These are phyloP conservation scores for Acacia concinna DNA, from an alignment of 331 rosid species.

Conservation along the genomic window DNA sequence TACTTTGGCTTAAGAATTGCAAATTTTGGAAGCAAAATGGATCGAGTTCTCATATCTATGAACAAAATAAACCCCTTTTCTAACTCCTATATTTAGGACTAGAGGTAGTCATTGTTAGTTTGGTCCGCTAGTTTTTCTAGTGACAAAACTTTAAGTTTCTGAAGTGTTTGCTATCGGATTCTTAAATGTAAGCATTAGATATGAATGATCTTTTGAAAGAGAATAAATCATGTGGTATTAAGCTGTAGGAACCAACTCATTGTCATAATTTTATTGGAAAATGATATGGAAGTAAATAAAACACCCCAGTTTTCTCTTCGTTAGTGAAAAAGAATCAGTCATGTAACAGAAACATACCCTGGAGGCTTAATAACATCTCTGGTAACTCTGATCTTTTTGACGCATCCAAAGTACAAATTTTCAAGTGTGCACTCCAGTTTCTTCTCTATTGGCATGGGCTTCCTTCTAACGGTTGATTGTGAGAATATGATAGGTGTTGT, in stretches of 20 bases:
- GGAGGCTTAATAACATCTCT: constrained; percentile 67
- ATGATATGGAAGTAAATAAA: background rate
- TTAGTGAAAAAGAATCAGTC: background rate
- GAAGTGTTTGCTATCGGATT: background rate
- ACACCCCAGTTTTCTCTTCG: background rate
- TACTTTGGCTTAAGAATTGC: too few species aligned
- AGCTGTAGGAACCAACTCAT: background rate
- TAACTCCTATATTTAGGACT: too few species aligned
- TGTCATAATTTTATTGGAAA: background rate
- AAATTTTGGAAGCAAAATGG: too few species aligned
- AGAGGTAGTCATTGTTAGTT: background rate
- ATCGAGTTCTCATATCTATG: too few species aligned
- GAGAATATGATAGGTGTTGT: constrained; percentile 83
- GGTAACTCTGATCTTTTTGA: constrained; percentile 66
- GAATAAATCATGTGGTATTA: background rate
- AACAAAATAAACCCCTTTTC: too few species aligned
- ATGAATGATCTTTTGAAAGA: background rate
- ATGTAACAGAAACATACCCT: constrained; percentile 55
- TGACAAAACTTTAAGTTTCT: background rate
- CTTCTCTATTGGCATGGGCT: constrained; percentile 66
- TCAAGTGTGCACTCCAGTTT: constrained; percentile 72
- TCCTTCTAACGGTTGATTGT: constrained; percentile 62
- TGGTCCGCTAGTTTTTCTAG: background rate
- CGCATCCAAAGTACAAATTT: constrained; percentile 68
- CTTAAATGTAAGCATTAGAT: background rate